Evolutionary conservation across 2,329 filamentous ascomycete genomes (phyloP).

Genomic region (Neonectria neomacrospora): DNA sequence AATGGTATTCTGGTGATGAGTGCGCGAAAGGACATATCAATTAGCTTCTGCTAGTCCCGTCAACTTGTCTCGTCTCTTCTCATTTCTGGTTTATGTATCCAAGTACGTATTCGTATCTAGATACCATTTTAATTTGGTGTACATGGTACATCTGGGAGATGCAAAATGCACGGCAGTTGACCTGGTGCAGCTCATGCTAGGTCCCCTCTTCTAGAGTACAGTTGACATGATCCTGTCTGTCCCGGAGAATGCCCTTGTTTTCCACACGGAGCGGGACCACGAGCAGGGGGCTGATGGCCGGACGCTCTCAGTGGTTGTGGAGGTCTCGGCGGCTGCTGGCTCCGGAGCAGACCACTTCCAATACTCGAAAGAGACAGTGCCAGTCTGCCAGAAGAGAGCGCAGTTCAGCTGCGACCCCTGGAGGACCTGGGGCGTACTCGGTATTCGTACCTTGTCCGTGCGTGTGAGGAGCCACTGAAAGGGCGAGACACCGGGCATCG

Average conservation of each 20-base stretch:
- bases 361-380: not conserved
- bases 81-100: not conserved
- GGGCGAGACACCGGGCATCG: too few relatives aligned
- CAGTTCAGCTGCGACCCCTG: not conserved
- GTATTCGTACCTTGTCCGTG: not conserved
- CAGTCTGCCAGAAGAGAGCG: not conserved
- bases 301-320: constrained; percentile 7
- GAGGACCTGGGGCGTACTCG: not conserved
- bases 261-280: constrained; percentile 8
- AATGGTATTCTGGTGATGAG: not conserved
- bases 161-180: not conserved
- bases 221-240: constrained; percentile 6
- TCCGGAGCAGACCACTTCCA: constrained; percentile 27
- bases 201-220: not conserved
- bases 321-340: constrained; percentile 10
- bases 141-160: not conserved
- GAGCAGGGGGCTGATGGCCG: not conserved
- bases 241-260: constrained; percentile 10
- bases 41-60: not conserved
- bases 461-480: not conserved
- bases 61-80: not conserved
- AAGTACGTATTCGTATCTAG: not conserved
- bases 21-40: not conserved
- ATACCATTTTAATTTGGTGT: not conserved
- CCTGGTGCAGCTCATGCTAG: not conserved